Conservation (phyloP, 495 filamentous ascomycete species). For the Penicillium paxilli region DNA sequence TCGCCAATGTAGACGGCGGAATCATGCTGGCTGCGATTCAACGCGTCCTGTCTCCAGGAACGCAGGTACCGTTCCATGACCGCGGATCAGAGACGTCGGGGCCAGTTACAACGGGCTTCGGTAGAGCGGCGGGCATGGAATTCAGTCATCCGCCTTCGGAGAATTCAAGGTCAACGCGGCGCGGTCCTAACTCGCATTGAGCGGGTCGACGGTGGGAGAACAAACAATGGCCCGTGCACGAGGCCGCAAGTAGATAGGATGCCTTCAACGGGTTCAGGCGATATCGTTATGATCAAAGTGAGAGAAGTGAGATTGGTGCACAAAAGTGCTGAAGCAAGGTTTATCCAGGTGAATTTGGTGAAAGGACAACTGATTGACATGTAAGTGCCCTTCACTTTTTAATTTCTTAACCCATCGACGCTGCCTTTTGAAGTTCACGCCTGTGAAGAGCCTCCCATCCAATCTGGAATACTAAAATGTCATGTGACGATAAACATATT, state of each 20-base stretch:
- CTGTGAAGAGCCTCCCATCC: too few relatives aligned
- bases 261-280: too few relatives aligned
- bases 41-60: constrained; percentile 88
- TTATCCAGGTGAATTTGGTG: too few relatives aligned
- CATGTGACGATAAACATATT: not conserved
- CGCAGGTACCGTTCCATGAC: constrained; percentile 88
- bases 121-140: not conserved
- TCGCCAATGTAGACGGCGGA: constrained; percentile 95
- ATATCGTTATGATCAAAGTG: too few relatives aligned
- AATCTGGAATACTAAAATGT: too few relatives aligned
- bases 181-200: constrained; percentile 19
- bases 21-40: constrained; percentile 92
- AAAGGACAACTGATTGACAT: not conserved
- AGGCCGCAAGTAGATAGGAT: not conserved
- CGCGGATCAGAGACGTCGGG: constrained; percentile 4
- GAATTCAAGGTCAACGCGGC: constrained; percentile 3
- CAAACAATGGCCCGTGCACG: constrained; percentile 29
- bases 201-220: constrained; percentile 28
- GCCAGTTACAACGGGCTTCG: not conserved
- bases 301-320: too few relatives aligned
- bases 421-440: not conserved
- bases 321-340: too few relatives aligned
- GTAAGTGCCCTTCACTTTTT: not conserved
- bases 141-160: constrained; percentile 3
- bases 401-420: not conserved